Evolutionary conservation across 2,329 filamentous ascomycete genomes (phyloP).

Genomic region (Meredithiella fracta): DNA sequence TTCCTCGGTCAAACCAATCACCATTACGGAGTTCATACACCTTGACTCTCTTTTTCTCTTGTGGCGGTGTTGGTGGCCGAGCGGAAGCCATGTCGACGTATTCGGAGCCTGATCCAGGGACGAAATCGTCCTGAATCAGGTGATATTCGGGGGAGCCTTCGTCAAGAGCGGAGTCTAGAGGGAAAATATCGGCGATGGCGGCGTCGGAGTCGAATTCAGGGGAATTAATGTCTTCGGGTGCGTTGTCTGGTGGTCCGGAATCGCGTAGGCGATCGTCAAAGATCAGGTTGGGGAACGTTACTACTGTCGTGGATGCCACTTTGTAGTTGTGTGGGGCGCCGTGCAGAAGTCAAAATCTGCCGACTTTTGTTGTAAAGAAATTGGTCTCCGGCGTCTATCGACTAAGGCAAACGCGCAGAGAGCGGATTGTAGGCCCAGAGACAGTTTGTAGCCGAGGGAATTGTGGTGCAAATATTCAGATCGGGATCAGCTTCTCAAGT

Average conservation of each 20-base stretch:
- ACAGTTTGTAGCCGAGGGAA: neutral
- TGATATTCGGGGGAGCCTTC: neutral
- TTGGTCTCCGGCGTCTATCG: neutral
- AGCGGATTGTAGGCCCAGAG: neutral
- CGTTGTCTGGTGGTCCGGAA: neutral
- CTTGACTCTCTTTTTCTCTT: constrained; percentile 71
- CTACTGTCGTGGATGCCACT: constrained; percentile 11
- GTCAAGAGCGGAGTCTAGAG: constrained; percentile 1
- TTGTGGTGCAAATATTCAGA: neutral
- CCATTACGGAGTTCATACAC: constrained; percentile 97
- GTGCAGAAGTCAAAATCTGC: constrained; percentile 9
- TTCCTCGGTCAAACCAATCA: constrained; percentile 97
- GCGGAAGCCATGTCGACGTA: constrained; percentile 53
- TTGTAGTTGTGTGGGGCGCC: constrained; percentile 6
- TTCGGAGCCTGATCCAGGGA: constrained; percentile 28
- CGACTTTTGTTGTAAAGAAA: neutral
- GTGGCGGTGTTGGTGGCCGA: constrained; percentile 37
- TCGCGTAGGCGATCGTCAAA: constrained; percentile 14
- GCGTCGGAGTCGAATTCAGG: neutral
- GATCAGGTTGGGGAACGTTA: constrained; percentile 11
- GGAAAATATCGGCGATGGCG: neutral
- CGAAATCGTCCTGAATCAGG: constrained; percentile 9
- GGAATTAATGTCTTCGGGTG: constrained; percentile 1
- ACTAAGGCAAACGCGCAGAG: neutral
- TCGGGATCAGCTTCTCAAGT: neutral